Conservation (phyloP, 805 yeast genomes). For the Kodamaea sagamina region DNA sequence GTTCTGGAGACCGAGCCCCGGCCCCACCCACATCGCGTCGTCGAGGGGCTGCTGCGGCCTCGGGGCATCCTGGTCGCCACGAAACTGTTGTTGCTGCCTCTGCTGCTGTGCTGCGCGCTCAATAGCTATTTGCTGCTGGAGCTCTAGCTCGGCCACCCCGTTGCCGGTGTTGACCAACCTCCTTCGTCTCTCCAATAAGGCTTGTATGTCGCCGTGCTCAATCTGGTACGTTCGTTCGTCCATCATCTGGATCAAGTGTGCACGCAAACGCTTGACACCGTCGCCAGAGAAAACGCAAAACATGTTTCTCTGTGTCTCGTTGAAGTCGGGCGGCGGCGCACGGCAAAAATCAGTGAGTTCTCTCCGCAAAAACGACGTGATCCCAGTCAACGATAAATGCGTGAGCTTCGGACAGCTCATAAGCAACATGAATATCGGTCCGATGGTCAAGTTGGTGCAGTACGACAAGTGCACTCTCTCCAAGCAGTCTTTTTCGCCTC, state of each 20-base stretch:
- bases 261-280: constrained; percentile 78
- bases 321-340: constrained; percentile 90
- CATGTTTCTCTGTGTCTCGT: constrained; percentile 75
- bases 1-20: constrained; percentile 17
- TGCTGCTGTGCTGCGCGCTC: background rate
- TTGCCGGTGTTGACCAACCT: constrained; percentile 21
- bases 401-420: constrained; percentile 83
- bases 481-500: constrained; percentile 75
- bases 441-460: constrained; percentile 76
- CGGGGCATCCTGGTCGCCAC: background rate
- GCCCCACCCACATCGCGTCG: constrained; percentile 26
- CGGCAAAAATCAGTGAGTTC: constrained; percentile 88
- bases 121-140: constrained; percentile 4
- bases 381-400: constrained; percentile 90
- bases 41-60: constrained; percentile 6
- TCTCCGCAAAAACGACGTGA: constrained; percentile 79
- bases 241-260: constrained; percentile 55
- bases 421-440: constrained; percentile 73
- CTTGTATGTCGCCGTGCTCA: constrained; percentile 36
- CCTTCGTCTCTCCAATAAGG: constrained; percentile 31
- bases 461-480: constrained; percentile 94
- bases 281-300: constrained; percentile 94
- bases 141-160: background rate
- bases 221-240: constrained; percentile 36
- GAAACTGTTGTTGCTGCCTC: background rate